A percentile compares a stretch with the other conserved stretches of the same genome.
Evolutionary conservation across 164 flowering plant genomes (phyloP).

Genomic region (Umbilicus rupestris): DNA sequence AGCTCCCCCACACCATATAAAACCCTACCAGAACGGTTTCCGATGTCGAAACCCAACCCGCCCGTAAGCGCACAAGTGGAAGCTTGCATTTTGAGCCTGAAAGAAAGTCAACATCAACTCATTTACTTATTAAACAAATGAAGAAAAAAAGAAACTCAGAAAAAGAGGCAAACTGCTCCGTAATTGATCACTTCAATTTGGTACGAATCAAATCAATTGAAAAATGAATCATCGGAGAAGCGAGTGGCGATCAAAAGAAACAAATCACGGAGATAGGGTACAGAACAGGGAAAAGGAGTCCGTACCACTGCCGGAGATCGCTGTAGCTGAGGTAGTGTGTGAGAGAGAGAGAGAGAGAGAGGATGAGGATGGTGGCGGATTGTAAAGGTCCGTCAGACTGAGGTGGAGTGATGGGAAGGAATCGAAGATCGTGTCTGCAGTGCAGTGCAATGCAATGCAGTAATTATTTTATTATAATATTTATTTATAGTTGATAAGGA

Average conservation of each 20-base stretch:
- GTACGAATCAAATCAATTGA: background rate
- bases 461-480: too few species aligned
- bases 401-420: background rate
- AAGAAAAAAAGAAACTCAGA: background rate
- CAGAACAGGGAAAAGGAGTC: too few species aligned
- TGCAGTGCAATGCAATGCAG: too few species aligned
- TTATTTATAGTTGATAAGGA: too few species aligned
- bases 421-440: too few species aligned
- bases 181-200: background rate
- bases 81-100: slow-evolving; percentile 43
- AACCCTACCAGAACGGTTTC: slow-evolving; percentile 16
- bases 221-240: background rate
- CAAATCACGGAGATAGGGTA: too few species aligned
- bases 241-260: too few species aligned
- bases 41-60: slow-evolving; percentile 25
- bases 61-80: slow-evolving; percentile 29
- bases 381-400: background rate
- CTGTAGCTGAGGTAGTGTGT: background rate
- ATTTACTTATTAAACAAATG: background rate
- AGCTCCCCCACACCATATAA: slow-evolving; percentile 14
- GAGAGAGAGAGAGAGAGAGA: background rate
- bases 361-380: background rate
- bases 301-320: too few species aligned
- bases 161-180: background rate
- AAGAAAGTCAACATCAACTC: slow-evolving; percentile 1